Evolutionary conservation across 2,329 filamentous ascomycete genomes (phyloP), one percentile per base, ranked within the genome.

Genomic region (Xenoacremonium recifei): DNA sequence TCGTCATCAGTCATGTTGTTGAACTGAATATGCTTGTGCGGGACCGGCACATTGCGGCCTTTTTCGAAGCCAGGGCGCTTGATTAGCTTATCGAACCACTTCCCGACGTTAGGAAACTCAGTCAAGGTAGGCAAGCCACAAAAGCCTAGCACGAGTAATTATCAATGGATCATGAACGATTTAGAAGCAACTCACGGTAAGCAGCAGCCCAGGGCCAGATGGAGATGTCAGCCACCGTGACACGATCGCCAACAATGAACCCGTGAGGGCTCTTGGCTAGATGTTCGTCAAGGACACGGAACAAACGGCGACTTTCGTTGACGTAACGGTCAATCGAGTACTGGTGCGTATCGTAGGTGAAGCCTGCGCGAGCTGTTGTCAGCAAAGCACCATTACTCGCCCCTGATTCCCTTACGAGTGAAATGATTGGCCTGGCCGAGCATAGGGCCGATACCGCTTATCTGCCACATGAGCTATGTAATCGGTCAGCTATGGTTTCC

Each of bases 351-450:
- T 4, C 37, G 18, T 7, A 12, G n/a, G 37, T 29, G 27, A 21
- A 31, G 9, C n/a, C n/a, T n/a, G n/a, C n/a, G n/a, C n/a, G n/a
- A n/a, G n/a, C n/a, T n/a, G n/a, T n/a, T n/a, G n/a, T n/a, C n/a
- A n/a, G n/a, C n/a, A n/a, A n/a, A n/a, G n/a, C n/a, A n/a, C n/a
- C n/a, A n/a, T n/a, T n/a, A n/a, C n/a, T n/a, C n/a, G n/a, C n/a
- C n/a, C n/a, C n/a, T n/a, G n/a, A n/a, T n/a, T n/a, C n/a, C n/a
- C n/a, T n/a, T 55, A 75, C 85, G 78, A 21, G 67, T 68, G 67
- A 93, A 92, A 65, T 93, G 87, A 64, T 91, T 88, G 46, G 87
- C 77, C 64, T 91, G 87, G 23, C 69, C 63, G 25, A 89, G 86
- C 85, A 89, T 89, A 2, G 86, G 86, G 0, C 85, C 85, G 3